Conservation (phyloP, 768 basidiomycete genomes). For the Mycena belliarum region DNA sequence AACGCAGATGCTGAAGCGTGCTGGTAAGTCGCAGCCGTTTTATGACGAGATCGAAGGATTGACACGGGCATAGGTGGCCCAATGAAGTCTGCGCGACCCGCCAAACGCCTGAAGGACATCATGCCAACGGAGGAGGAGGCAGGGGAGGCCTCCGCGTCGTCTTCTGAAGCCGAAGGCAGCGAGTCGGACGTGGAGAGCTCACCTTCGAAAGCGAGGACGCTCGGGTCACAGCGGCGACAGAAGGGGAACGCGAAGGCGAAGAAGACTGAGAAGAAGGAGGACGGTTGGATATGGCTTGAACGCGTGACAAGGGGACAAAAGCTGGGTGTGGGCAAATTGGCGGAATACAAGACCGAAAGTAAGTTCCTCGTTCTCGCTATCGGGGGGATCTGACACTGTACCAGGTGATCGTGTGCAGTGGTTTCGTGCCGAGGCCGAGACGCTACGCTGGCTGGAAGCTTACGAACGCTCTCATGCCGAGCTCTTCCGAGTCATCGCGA, state of each 20-base stretch:
- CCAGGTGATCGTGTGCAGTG: constrained; percentile 15
- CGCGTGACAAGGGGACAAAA: neutral
- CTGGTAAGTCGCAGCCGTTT: neutral
- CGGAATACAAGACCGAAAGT: constrained; percentile 10
- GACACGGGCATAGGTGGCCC: too few species aligned
- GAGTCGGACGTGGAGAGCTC: neutral
- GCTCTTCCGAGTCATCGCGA: constrained; percentile 3
- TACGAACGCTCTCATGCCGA: constrained; percentile 6
- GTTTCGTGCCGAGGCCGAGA: neutral
- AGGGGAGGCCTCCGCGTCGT: neutral
- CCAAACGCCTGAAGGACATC: constrained; percentile 11
- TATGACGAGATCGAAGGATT: too few species aligned
- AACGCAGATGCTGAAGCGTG: neutral
- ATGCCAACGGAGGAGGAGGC: neutral
- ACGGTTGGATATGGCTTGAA: constrained; percentile 15
- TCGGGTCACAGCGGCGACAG: neutral
- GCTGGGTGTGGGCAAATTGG: neutral
- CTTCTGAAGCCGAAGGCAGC: neutral
- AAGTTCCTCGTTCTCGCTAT: neutral
- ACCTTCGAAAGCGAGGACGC: neutral
- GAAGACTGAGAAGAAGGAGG: constrained; percentile 4
- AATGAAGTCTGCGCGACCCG: too few species aligned
- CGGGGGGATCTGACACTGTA: neutral
- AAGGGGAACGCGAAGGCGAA: neutral
- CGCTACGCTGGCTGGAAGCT: neutral